Base-by-base conservation (phyloP, 2,329 filamentous ascomycete genomes). In the Neoscytalidium dimidiatum region DNA sequence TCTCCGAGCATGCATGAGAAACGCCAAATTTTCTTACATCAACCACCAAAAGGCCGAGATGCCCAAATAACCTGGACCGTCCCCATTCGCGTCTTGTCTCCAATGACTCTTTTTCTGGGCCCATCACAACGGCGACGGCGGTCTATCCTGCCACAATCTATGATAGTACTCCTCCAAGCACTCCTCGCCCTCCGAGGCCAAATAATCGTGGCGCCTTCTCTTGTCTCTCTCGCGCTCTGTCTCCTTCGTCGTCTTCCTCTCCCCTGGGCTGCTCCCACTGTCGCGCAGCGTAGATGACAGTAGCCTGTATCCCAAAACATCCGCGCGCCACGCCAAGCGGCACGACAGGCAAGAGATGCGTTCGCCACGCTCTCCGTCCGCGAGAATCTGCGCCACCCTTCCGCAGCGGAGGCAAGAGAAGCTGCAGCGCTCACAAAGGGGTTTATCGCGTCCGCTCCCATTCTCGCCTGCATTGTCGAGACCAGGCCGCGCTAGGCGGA, bases 341-440 rank as follows among this genome's bases (percentile, higher is more conserved):
- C 64, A 65, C 9, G 13, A 17, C 13, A 21, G 13, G 23, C 64
- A 65, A 19, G n/a, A 29, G 7, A 63, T 26, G 68, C 71, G 73
- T 1, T 53, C 65, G 14, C 64, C 61, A 3, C 71, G 65, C 13
- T 71, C 68, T 6, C 60, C 63, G 44, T 26, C 19, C 44, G 44
- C 23, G 26, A 69, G 66, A 8, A 70, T 64, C 0, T 67, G 1
- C 2, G 35, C 46, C 17, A 57, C 3, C 43, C 57, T 49, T 1
- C 74, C 75, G 57, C 80, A 82, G 0, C 79, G 71, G 56, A 81
- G 77, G 67, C 80, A 82, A 0, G 72, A 66, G 64, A 82, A 82
- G 4, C 69, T 69, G 67, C 80, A 82, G 19, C 73, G 72, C 67
- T 81, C 79, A 65, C 80, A 82, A 4, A 78, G 64, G 3, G 66